A percentile compares a stretch with the other conserved stretches of the same genome.
phyloP scores from a whole-genome alignment of 1,284 basidiomycete species.

The Marasmius tenuissimus region DNA sequence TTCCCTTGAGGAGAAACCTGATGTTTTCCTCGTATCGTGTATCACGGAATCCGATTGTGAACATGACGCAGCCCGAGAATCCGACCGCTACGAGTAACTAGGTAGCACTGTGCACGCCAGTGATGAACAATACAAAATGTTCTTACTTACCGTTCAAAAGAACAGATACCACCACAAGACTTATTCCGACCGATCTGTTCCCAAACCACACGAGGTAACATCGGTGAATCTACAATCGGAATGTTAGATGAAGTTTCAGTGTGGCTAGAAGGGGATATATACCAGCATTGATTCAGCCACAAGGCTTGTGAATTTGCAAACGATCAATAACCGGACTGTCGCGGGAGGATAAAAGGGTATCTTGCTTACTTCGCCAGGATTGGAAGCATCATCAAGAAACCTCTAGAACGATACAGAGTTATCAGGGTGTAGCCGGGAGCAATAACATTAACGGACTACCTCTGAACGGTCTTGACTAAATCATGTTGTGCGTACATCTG shows the following conservation, averaged over 20 bases:
- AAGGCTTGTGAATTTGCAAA: background rate
- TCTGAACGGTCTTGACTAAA: background rate
- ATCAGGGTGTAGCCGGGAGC: background rate
- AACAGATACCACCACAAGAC: too few relatives aligned
- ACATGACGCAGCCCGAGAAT: too few relatives aligned
- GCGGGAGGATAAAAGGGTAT: background rate
- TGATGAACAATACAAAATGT: too few relatives aligned
- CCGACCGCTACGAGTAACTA: too few relatives aligned
- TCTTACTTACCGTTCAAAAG: too few relatives aligned
- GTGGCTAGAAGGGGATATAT: background rate
- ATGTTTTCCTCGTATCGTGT: too few relatives aligned
- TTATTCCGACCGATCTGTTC: too few relatives aligned
- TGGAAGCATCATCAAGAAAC: background rate
- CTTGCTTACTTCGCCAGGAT: background rate
- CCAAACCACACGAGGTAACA: background rate
- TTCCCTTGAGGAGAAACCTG: too few relatives aligned
- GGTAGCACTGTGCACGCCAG: too few relatives aligned
- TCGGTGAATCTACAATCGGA: background rate
- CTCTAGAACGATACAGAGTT: background rate
- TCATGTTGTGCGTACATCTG: background rate
- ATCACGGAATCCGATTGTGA: too few relatives aligned
- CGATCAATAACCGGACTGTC: background rate
- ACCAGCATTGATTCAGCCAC: constrained; percentile 1
- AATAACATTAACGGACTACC: background rate
- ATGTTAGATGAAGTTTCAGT: too few relatives aligned